A percentile compares a stretch with the other conserved stretches of the same genome.
Evolutionary conservation across 371 early-diverging fungal genomes (phyloP).

Genomic region (Racocetra persica): DNA sequence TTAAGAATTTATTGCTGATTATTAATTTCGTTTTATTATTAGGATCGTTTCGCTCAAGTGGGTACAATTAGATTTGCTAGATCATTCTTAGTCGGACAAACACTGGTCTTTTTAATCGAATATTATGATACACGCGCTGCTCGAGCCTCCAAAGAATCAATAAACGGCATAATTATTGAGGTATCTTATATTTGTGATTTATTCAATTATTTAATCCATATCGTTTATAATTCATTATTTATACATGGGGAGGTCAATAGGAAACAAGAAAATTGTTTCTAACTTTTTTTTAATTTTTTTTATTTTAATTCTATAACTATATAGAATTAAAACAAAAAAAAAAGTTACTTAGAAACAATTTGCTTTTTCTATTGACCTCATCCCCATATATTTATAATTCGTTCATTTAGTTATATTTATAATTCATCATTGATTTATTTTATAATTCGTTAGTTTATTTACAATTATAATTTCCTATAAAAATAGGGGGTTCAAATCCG

Average conservation of each 20-base stretch:
- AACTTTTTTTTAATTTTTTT: too few relatives aligned
- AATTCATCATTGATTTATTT: neutral
- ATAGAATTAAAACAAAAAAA: too few relatives aligned
- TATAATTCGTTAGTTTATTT: neutral
- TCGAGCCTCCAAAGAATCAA: constrained; percentile 40
- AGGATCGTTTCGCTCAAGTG: neutral
- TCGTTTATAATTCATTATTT: too few relatives aligned
- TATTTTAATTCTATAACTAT: too few relatives aligned
- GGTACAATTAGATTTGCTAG: neutral
- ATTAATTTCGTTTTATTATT: neutral
- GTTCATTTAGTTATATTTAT: neutral
- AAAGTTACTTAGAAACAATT: too few relatives aligned
- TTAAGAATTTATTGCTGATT: neutral
- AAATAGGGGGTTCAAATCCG: constrained; percentile 41
- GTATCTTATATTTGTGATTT: constrained; percentile 45
- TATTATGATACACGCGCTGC: constrained; percentile 54
- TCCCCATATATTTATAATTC: too few relatives aligned
- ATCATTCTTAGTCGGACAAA: neutral
- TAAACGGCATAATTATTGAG: constrained; percentile 44
- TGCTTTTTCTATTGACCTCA: too few relatives aligned
- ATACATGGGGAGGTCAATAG: too few relatives aligned
- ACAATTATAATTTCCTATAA: neutral
- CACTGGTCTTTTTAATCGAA: constrained; percentile 41
- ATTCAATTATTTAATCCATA: constrained; percentile 41
- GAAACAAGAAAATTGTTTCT: too few relatives aligned